Evolutionary conservation across 2,329 filamentous ascomycete species (phyloP).

Genomic region (Fusarium bactridioides): DNA sequence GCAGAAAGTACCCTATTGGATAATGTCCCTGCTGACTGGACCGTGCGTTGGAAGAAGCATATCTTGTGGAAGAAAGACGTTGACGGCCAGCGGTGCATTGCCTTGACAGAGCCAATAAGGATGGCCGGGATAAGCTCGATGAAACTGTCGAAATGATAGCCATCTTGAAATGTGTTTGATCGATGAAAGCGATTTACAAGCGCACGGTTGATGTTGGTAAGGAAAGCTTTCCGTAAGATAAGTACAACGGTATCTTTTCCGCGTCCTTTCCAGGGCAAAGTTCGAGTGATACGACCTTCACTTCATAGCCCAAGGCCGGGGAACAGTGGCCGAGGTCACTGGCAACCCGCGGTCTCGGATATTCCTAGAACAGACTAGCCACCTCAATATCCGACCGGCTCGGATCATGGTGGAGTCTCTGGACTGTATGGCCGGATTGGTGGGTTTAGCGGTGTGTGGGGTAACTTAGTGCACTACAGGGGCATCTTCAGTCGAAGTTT

Average conservation of each 20-base stretch:
- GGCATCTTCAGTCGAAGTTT: not conserved
- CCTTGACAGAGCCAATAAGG: not conserved
- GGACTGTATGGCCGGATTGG: not conserved
- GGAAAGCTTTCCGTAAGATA: not conserved
- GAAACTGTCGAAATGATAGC: not conserved
- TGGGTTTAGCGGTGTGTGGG: not conserved
- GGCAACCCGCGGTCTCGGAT: not conserved
- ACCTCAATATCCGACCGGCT: not conserved
- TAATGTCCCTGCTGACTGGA: not conserved
- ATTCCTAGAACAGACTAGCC: not conserved
- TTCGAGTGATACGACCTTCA: not conserved
- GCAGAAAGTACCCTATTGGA: not conserved
- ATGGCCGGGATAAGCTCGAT: not conserved
- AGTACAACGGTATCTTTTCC: not conserved
- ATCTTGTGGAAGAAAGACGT: not conserved
- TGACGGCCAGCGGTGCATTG: accelerated
- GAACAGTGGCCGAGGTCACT: not conserved
- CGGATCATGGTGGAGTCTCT: not conserved
- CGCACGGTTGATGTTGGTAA: too few relatives aligned
- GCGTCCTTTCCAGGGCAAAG: not conserved
- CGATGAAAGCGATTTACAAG: too few relatives aligned
- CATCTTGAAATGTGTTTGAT: not conserved
- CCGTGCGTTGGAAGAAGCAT: not conserved
- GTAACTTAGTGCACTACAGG: not conserved
- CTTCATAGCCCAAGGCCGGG: not conserved